Conservation (phyloP, 2,329 filamentous ascomycete genomes). For the Colletotrichum echinochloae region DNA sequence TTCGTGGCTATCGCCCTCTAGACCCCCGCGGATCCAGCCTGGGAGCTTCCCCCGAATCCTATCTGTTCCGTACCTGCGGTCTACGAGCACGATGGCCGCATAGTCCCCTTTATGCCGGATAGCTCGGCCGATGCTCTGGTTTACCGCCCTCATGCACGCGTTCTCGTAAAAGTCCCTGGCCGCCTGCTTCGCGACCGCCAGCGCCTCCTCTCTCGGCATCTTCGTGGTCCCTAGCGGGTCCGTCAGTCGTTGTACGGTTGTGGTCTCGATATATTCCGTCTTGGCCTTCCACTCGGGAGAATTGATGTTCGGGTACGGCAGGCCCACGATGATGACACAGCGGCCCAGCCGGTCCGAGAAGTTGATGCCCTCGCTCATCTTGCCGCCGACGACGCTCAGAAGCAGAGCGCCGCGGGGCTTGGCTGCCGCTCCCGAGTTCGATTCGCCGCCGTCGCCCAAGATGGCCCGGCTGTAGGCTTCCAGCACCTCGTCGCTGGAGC, state of each 20-base stretch:
- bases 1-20: conserved; percentile 64
- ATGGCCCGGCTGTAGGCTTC: conserved; percentile 79
- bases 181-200: conserved; percentile 62
- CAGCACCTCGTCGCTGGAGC: conserved; percentile 76
- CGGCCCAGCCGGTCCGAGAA: conserved; percentile 92
- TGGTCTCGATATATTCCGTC: conserved; percentile 84
- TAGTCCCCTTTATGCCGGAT: conserved; percentile 92
- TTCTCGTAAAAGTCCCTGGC: conserved; percentile 92
- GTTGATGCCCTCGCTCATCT: conserved; percentile 97
- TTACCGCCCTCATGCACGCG: conserved; percentile 94
- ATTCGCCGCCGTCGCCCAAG: conserved; percentile 51
- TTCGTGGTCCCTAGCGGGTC: conserved; percentile 43
- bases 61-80: conserved; percentile 80
- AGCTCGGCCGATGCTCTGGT: conserved; percentile 93
- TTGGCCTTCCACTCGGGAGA: conserved; percentile 94
- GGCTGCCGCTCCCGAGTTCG: not conserved
- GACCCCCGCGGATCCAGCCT: conserved; percentile 84
- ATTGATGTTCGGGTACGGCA: conserved; percentile 92
- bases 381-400: conserved; percentile 91
- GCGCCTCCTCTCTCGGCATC: conserved; percentile 47
- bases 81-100: conserved; percentile 87
- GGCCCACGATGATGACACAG: conserved; percentile 89
- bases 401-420: conserved; percentile 76
- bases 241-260: conserved; percentile 55
- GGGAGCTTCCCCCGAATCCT: conserved; percentile 85